Evolutionary conservation across 2,329 filamentous ascomycete species (phyloP), one percentile per base, ranked within the genome.

Genomic region (Tolypocladium inflatum): DNA sequence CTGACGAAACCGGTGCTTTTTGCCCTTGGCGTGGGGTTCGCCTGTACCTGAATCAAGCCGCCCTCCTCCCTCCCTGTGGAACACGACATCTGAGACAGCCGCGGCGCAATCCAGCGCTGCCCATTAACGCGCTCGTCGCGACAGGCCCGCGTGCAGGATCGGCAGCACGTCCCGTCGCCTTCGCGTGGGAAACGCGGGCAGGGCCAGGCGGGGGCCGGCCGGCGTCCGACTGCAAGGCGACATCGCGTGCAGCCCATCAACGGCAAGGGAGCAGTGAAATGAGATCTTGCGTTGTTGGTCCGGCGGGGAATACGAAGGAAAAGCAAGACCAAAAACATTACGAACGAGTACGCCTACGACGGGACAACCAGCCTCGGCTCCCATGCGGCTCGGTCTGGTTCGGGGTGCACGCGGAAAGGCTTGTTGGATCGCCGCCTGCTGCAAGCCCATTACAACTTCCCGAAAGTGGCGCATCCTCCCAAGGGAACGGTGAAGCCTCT

Each of bases 71-170:
- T 48, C 51, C 42, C 35, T 54, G 37, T 50, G 7, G 23, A 33
- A 48, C 21, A 39, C 8, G 35, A 13, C 35, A 11, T 30, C 33
- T 39, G 15, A 56, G 42, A 56, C 43, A 56, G 23, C 21, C 45
- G 30, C 55, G 55, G 10, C 15, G 43, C 17, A 50, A 50, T 9
- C 8, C 19, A 4, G 17, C 17, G n/a, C n/a, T 38, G 17, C 26
- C 23, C 56, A 45, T 57, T 19, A 45, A 57, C 56, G 35, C 42
- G 56, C 55, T 26, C 55, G 43, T 21, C 55, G 35, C 43, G 30
- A 35, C 21, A n/a, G 2, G 2, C 11, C 13, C 43, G 23, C 23
- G 3, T 33, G 43, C 43, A 26, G 35, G 6, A 17, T 10, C 26
- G 7, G 42, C 43, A 9, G 13, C 55, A 57, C 51, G 42, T n/a